These are phyloP conservation scores for Ustilago shanxiensis DNA, from an alignment of 1,284 basidiomycete species.

Conservation along the genomic window DNA sequence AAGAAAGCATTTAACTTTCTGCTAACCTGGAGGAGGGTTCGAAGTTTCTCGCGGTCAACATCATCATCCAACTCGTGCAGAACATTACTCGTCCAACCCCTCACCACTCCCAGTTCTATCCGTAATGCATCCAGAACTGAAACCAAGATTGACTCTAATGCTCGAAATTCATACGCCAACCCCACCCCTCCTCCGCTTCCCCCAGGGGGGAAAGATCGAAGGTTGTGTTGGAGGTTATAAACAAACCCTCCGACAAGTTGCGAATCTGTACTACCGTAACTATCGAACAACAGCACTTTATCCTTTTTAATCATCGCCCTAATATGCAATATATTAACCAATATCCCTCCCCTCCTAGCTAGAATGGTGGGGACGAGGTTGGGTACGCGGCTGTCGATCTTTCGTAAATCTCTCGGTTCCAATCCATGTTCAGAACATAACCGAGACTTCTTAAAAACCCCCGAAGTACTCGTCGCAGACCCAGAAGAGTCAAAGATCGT, in stretches of 20 bases:
- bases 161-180: conserved; percentile 65
- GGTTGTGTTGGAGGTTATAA: conserved; percentile 64
- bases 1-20: conserved; percentile 61
- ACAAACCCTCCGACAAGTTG: conserved; percentile 62
- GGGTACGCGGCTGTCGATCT: conserved; percentile 93
- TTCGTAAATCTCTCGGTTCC: conserved; percentile 93
- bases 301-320: conserved; percentile 94
- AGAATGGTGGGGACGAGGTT: conserved; percentile 94
- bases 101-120: conserved; percentile 58
- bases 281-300: conserved; percentile 89
- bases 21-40: conserved; percentile 57
- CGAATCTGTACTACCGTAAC: conserved; percentile 55
- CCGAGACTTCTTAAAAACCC: conserved; percentile 88
- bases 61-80: conserved; percentile 61
- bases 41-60: conserved; percentile 64
- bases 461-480: conserved; percentile 85
- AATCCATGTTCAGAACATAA: conserved; percentile 88
- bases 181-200: conserved; percentile 8
- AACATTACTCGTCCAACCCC: conserved; percentile 50
- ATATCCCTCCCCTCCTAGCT: conserved; percentile 84
- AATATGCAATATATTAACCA: conserved; percentile 90
- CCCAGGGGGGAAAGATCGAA: conserved; percentile 12
- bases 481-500: conserved; percentile 64
- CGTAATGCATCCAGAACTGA: conserved; percentile 62
- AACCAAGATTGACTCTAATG: conserved; percentile 62